phyloP scores from a whole-genome alignment of 2,329 filamentous ascomycete genomes.

The Cladosporium sp. region DNA sequence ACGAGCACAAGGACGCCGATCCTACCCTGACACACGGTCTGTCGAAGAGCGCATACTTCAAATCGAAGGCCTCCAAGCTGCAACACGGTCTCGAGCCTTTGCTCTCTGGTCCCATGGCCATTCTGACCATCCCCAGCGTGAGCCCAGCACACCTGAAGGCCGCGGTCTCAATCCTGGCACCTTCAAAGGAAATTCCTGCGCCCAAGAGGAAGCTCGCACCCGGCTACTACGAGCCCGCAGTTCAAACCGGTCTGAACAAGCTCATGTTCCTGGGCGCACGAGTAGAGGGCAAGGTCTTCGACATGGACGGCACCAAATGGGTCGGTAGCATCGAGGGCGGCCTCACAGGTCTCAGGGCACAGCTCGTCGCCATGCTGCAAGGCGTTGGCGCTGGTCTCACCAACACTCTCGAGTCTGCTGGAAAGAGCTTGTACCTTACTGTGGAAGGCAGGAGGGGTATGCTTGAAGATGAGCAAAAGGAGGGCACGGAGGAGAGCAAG shows the following conservation, averaged over 20 bases:
- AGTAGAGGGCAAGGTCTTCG: slow-evolving; percentile 82
- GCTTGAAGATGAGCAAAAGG: slow-evolving; percentile 69
- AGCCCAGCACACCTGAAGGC: slow-evolving; percentile 82
- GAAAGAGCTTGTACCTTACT: slow-evolving; percentile 82
- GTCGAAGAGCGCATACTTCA: slow-evolving; percentile 55
- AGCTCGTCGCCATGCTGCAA: slow-evolving; percentile 80
- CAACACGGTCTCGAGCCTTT: slow-evolving; percentile 69
- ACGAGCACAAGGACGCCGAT: slow-evolving; percentile 43
- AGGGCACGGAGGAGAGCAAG: slow-evolving; percentile 13
- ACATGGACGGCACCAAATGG: slow-evolving; percentile 69
- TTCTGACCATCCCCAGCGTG: slow-evolving; percentile 77
- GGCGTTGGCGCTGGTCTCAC: slow-evolving; percentile 76
- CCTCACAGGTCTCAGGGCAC: slow-evolving; percentile 74
- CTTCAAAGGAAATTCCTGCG: slow-evolving; percentile 71
- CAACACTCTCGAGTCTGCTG: slow-evolving; percentile 73
- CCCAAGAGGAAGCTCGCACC: slow-evolving; percentile 75
- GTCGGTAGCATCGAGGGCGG: slow-evolving; percentile 78
- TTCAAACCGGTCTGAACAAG: slow-evolving; percentile 83
- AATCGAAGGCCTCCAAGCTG: slow-evolving; percentile 50
- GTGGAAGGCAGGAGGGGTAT: slow-evolving; percentile 79
- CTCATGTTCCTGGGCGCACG: slow-evolving; percentile 82
- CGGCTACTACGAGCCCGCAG: slow-evolving; percentile 74
- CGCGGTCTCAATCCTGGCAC: slow-evolving; percentile 74
- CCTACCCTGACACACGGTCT: slow-evolving; percentile 56
- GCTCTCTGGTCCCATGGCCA: slow-evolving; percentile 76